A percentile compares a stretch with the other conserved stretches of the same genome.
phyloP scores from a whole-genome alignment of 139 green algal species.

The Volvox reticuliferus region DNA sequence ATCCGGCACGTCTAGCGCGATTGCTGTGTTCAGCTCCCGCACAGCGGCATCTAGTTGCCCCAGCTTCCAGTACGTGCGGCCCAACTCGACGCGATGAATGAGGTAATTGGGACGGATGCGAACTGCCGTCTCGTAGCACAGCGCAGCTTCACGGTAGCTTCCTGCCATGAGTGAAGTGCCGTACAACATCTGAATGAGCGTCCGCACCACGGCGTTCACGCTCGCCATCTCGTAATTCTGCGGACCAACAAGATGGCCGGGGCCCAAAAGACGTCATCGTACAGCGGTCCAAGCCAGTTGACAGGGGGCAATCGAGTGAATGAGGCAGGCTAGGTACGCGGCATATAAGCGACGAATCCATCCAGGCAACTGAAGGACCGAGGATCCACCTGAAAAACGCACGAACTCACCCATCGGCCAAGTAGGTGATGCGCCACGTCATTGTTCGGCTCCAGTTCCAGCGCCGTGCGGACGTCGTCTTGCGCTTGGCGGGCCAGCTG shows the following conservation, averaged over 20 bases:
- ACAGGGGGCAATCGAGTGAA: no score
- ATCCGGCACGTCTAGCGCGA: constrained; percentile 61
- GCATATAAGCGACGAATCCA: no score
- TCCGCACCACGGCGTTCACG: constrained; percentile 73
- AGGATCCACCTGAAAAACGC: no score
- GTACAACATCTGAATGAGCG: constrained; percentile 74
- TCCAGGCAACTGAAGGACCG: no score
- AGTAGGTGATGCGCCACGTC: constrained; percentile 88
- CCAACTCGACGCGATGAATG: constrained; percentile 82
- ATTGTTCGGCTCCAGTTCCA: constrained; percentile 65
- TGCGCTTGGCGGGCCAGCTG: constrained; percentile 30
- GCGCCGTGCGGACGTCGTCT: constrained; percentile 63
- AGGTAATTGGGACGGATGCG: constrained; percentile 71
- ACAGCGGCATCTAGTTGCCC: constrained; percentile 56
- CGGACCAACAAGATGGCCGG: not conserved
- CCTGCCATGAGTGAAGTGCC: constrained; percentile 70
- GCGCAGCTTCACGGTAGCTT: constrained; percentile 69
- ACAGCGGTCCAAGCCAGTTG: no score
- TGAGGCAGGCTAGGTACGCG: no score
- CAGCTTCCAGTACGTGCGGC: constrained; percentile 56
- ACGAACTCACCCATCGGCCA: constrained; percentile 64
- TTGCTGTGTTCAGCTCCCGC: constrained; percentile 55
- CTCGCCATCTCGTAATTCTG: constrained; percentile 81
- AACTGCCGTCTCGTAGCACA: constrained; percentile 65
- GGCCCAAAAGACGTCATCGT: no score